phyloP scores from a whole-genome alignment of 1,139 yeast genomes.

The Suhomyces yuchorum region DNA sequence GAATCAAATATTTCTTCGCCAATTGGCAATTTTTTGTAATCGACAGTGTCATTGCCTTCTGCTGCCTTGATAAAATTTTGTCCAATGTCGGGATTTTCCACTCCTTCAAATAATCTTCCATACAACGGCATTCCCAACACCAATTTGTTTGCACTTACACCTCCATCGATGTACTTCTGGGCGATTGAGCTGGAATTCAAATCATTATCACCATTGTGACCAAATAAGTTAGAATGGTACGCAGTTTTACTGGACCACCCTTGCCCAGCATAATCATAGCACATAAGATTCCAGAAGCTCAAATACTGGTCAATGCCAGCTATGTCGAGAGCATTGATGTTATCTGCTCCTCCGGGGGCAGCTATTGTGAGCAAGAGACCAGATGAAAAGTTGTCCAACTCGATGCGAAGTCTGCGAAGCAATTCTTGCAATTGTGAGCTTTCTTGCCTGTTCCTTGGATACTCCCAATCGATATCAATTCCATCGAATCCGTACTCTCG shows the following conservation, averaged over 20 bases:
- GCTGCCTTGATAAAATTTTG: conserved; percentile 38
- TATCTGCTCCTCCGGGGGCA: conserved; percentile 65
- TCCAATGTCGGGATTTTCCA: conserved; percentile 41
- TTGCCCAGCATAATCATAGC: conserved; percentile 79
- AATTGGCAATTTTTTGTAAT: conserved; percentile 55
- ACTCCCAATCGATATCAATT: conserved; percentile 94
- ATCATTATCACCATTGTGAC: conserved; percentile 41
- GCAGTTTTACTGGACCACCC: conserved; percentile 67
- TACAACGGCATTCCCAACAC: conserved; percentile 87
- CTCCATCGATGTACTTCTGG: conserved; percentile 39
- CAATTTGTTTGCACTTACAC: conserved; percentile 54
- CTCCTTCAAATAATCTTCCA: conserved; percentile 65
- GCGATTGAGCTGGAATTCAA: conserved; percentile 56
- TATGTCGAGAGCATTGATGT: conserved; percentile 46
- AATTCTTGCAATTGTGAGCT: conserved; percentile 49
- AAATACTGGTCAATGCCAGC: conserved; percentile 57
- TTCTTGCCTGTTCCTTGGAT: conserved; percentile 56
- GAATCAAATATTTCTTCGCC: conserved; percentile 53
- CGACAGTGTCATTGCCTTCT: conserved; percentile 52
- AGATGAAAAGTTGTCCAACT: conserved; percentile 33
- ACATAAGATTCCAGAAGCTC: conserved; percentile 83
- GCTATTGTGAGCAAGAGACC: conserved; percentile 63
- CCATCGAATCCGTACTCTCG: conserved; percentile 76
- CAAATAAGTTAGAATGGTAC: conserved; percentile 72
- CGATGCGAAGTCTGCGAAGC: conserved; percentile 42